These are phyloP conservation scores for Agaricus sinodeliciosus DNA, from an alignment of 768 basidiomycete genomes.

Conservation along the genomic window DNA sequence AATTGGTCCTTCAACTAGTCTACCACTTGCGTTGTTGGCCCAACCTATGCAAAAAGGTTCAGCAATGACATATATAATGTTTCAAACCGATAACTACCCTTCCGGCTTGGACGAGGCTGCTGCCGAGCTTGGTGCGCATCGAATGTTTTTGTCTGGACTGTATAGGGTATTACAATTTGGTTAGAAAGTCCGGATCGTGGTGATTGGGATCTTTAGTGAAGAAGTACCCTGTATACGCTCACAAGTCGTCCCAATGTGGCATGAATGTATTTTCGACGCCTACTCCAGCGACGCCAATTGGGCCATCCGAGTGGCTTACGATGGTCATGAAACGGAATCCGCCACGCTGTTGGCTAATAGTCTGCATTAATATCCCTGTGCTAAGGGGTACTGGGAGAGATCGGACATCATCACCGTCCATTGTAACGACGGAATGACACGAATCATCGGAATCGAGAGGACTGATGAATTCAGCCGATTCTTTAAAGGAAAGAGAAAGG, in stretches of 20 bases:
- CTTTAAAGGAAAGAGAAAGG: constrained; percentile 43
- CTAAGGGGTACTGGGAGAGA: constrained; percentile 22
- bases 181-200: constrained; percentile 38
- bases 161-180: constrained; percentile 49
- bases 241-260: constrained; percentile 39
- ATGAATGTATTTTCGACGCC: constrained; percentile 38
- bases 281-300: constrained; percentile 37
- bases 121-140: constrained; percentile 28
- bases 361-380: constrained; percentile 27
- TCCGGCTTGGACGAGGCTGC: constrained; percentile 21
- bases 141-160: constrained; percentile 44
- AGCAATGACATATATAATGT: too few species aligned
- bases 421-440: constrained; percentile 17
- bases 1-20: constrained; percentile 41
- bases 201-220: constrained; percentile 33
- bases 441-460: constrained; percentile 38
- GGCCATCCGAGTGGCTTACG: constrained; percentile 26
- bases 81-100: constrained; percentile 10
- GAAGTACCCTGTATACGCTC: constrained; percentile 43
- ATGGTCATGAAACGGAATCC: constrained; percentile 44
- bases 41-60: constrained; percentile 25
- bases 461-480: constrained; percentile 41
- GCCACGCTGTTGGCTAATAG: constrained; percentile 32
- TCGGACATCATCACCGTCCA: constrained; percentile 29
- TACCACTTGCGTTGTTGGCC: constrained; percentile 41